Evolutionary conservation across 2,329 filamentous ascomycete genomes (phyloP).

Genomic region (Dactylellina drechsleri): DNA sequence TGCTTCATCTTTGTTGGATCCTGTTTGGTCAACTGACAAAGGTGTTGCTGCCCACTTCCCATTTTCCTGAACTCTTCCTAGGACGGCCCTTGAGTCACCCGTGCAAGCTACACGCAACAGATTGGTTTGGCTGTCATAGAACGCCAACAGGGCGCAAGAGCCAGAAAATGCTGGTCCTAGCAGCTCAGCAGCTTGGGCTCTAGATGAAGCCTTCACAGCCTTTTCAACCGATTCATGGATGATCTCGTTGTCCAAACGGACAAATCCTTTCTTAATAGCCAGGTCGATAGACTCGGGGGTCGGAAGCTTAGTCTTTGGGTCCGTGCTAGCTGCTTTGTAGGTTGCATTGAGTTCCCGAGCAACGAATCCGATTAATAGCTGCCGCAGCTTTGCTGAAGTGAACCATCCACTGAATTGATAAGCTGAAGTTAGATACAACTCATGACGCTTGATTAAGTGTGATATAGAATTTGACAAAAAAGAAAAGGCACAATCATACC

Average conservation of each 20-base stretch:
- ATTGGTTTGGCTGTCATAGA: slow-evolving; percentile 90
- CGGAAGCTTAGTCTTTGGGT: slow-evolving; percentile 71
- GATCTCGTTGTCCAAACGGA: slow-evolving; percentile 90
- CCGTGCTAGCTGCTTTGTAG: slow-evolving; percentile 77
- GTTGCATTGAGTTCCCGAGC: slow-evolving; percentile 91
- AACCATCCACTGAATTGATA: slow-evolving; percentile 82
- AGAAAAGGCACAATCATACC: slow-evolving; percentile 68
- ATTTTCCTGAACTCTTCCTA: slow-evolving; percentile 77
- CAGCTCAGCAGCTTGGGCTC: slow-evolving; percentile 88
- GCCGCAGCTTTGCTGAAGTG: slow-evolving; percentile 92
- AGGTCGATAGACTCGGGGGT: slow-evolving; percentile 82
- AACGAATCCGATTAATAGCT: slow-evolving; percentile 90
- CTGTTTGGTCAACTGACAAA: slow-evolving; percentile 92
- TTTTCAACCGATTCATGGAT: slow-evolving; percentile 92
- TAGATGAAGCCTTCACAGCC: slow-evolving; percentile 87
- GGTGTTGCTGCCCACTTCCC: slow-evolving; percentile 94
- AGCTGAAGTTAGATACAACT: too few species aligned
- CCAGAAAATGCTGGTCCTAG: slow-evolving; percentile 92
- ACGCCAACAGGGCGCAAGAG: slow-evolving; percentile 95
- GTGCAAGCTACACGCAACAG: slow-evolving; percentile 93
- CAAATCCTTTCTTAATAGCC: slow-evolving; percentile 92
- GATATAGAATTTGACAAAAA: neutral
- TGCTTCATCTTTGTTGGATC: slow-evolving; percentile 84
- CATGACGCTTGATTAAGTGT: slow-evolving; percentile 10
- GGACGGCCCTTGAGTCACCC: slow-evolving; percentile 92